Base-by-base conservation (phyloP, 495 filamentous ascomycete species). In the Ascodesmis nigricans region DNA sequence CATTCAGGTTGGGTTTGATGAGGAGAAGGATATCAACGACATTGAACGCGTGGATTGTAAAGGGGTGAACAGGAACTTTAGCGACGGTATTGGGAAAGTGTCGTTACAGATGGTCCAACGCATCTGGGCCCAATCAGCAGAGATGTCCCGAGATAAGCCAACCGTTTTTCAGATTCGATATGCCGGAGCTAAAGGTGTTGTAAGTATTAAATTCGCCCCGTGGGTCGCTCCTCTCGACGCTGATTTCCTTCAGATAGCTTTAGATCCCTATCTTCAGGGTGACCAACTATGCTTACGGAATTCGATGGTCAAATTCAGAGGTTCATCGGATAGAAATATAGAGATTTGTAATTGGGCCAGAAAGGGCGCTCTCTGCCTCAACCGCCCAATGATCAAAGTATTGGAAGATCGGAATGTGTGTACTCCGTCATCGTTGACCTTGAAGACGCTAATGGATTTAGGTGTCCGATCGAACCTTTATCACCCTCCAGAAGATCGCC, bases 281-380 rank as follows among this genome's bases (percentile, higher is more conserved):
- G 53, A 59, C 17, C 35, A 54, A 16, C 55, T 87, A 24, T 52
- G 56, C 24, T 53, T 84, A 8, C 64, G 80, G 1, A 53, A 57
- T 0, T 78, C 71, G n/a, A 91, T 87, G 79, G 55, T 64, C 31
- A 91, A 91, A 43, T 87, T 84, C 44, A 41, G 57, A n/a, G 67
- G 64, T 16, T 43, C 51, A 0, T 59, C 67, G 14, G 54, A 45
- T 23, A 41, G 43, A 3, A 56, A 68, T 24, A 59, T 90, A 3
- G 80, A 83, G 40, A 78, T 91, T 35, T 87, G 79, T 45, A 73
- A 70, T 26, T 57, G 65, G 24, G 66, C 64, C 15, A 66, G 60
- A 26, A n/a, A n/a, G n/a, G n/a, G n/a, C n/a, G n/a, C n/a, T 73
- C 73, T 0, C 61, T 83, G 9, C 66, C 70, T 31, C 15, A 11